Conservation (phyloP, 352 stramenopile genomes). For the Pythium grandisporangium region DNA sequence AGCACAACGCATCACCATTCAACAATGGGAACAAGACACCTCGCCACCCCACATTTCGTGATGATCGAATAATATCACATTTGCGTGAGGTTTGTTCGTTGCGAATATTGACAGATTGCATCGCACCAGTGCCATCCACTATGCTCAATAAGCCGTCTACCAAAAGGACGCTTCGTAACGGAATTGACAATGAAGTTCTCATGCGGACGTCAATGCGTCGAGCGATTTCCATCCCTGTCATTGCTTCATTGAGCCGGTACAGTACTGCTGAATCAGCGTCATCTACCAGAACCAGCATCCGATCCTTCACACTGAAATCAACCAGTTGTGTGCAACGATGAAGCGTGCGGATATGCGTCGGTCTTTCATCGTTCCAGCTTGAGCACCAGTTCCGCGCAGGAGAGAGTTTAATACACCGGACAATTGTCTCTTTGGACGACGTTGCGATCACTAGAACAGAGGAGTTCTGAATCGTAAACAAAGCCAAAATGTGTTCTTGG, state of each 20-base stretch:
- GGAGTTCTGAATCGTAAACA: not conserved
- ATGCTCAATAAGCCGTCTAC: slow-evolving; percentile 17
- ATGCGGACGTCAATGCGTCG: slow-evolving; percentile 5
- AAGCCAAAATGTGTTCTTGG: not conserved
- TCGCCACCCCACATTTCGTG: not conserved
- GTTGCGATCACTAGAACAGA: not conserved
- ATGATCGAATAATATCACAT: not conserved
- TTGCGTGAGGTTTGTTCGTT: slow-evolving; percentile 36
- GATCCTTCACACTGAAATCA: slow-evolving; percentile 6
- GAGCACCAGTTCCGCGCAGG: not conserved
- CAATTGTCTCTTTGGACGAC: not conserved
- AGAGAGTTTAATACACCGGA: not conserved
- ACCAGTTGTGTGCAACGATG: not conserved
- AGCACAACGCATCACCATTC: not conserved
- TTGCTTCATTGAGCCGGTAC: slow-evolving; percentile 4
- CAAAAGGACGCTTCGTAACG: slow-evolving; percentile 7
- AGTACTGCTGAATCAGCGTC: not conserved
- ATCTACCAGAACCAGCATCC: not conserved
- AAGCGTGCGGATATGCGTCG: not conserved
- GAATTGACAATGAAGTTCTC: slow-evolving; percentile 7
- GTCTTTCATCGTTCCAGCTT: not conserved
- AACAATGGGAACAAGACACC: not conserved
- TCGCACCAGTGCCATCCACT: slow-evolving; percentile 15
- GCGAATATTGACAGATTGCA: slow-evolving; percentile 30
- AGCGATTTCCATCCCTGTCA: slow-evolving; percentile 3